phyloP scores from a whole-genome alignment of 305 asterid genomes.

The Fraxinus ornus region DNA sequence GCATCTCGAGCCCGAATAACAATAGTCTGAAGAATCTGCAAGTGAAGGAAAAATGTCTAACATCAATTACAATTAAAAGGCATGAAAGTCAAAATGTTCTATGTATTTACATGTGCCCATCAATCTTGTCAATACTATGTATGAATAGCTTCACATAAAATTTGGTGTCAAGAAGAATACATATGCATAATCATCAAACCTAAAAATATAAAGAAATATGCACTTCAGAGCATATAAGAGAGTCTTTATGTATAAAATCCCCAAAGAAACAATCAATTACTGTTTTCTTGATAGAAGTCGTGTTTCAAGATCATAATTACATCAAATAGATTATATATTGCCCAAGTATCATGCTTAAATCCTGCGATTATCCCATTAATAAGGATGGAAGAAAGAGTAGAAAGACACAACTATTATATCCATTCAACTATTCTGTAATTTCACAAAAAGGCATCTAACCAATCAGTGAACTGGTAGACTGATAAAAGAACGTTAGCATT shows the following conservation, averaged over 20 bases:
- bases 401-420: not conserved
- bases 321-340: not conserved
- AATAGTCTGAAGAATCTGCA: slow-evolving; percentile 85
- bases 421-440: not conserved
- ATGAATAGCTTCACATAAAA: not conserved
- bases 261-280: not conserved
- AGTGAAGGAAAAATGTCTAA: slow-evolving; percentile 24
- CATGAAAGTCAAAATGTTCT: not conserved
- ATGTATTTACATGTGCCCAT: slow-evolving; percentile 7
- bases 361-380: not conserved
- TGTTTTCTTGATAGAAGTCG: not conserved
- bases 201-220: not conserved
- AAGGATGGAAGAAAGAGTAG: not conserved
- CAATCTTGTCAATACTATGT: slow-evolving; percentile 7
- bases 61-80: slow-evolving; percentile 21
- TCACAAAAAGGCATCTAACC: not conserved
- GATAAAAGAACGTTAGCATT: not conserved
- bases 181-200: not conserved
- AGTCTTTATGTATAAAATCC: not conserved
- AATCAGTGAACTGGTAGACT: not conserved
- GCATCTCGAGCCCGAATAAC: slow-evolving; percentile 68
- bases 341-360: slow-evolving; percentile 9
- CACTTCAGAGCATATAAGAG: not conserved
- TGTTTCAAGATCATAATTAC: slow-evolving; percentile 4
- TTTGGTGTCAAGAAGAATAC: not conserved